phyloP scores from a whole-genome alignment of 2,329 filamentous ascomycete species.

The Cryphonectria radicalis region DNA sequence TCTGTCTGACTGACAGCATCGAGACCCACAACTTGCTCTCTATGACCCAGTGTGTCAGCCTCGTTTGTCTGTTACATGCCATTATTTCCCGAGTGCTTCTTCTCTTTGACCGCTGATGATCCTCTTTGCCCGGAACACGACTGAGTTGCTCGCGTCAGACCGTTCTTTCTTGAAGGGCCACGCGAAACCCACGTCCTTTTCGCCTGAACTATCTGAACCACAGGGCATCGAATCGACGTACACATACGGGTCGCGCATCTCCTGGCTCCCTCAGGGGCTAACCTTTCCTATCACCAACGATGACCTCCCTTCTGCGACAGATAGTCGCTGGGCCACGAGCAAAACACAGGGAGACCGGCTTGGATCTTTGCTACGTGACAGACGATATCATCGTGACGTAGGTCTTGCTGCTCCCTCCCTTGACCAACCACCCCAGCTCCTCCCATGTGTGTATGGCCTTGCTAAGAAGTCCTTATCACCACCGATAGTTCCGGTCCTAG shows the following conservation, averaged over 20 bases:
- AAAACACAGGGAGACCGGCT: constrained; percentile 81
- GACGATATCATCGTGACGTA: constrained; percentile 72
- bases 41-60: background rate
- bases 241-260: background rate
- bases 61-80: background rate
- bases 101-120: background rate
- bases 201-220: no score
- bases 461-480: constrained; percentile 36
- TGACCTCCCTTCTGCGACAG: constrained; percentile 82
- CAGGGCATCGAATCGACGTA: background rate
- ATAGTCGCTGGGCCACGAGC: constrained; percentile 87
- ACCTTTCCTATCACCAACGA: constrained; percentile 35
- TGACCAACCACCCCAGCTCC: background rate
- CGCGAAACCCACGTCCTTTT: background rate
- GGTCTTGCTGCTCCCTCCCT: constrained; percentile 32
- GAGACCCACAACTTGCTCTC: background rate
- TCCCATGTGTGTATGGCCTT: background rate
- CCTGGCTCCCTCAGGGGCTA: background rate
- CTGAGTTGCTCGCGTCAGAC: background rate
- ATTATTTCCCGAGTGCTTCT: background rate
- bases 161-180: background rate
- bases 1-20: background rate
- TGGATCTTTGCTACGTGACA: constrained; percentile 96
- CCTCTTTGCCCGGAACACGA: background rate
- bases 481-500: constrained; percentile 84